A percentile compares a stretch with the other conserved stretches of the same genome.
phyloP scores from a whole-genome alignment of 352 stramenopile species.

The Phytophthora palmivora region DNA sequence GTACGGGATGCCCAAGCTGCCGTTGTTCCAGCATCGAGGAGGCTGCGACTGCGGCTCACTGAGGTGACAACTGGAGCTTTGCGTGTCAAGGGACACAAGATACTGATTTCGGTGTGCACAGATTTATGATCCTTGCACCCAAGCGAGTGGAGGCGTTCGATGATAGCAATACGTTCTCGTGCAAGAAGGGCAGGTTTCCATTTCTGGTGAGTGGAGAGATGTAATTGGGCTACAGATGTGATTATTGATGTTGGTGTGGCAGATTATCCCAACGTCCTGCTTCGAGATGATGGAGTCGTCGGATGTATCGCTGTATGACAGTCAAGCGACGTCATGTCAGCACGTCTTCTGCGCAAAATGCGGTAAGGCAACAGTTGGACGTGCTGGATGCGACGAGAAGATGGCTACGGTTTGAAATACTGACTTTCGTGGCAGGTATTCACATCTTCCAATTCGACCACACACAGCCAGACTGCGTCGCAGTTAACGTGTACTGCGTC shows the following conservation, averaged over 20 bases:
- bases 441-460: constrained; percentile 90
- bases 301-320: constrained; percentile 79
- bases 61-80: constrained; percentile 34
- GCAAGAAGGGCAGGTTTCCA: constrained; percentile 84
- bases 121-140: constrained; percentile 77
- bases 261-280: constrained; percentile 79
- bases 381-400: constrained; percentile 3
- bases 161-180: constrained; percentile 83
- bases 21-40: constrained; percentile 78
- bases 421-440: constrained; percentile 49
- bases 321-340: constrained; percentile 66
- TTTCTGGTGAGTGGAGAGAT: constrained; percentile 57
- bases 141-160: constrained; percentile 84
- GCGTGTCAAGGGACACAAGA: constrained; percentile 8
- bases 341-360: constrained; percentile 86
- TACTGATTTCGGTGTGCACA: constrained; percentile 28
- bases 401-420: constrained; percentile 18
- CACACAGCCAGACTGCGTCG: constrained; percentile 68
- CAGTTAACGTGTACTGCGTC: constrained; percentile 84
- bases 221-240: background rate
- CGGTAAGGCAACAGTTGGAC: constrained; percentile 42
- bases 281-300: constrained; percentile 81
- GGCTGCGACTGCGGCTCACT: constrained; percentile 76
- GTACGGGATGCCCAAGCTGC: constrained; percentile 72
- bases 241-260: constrained; percentile 3